Base-by-base conservation (phyloP, 495 filamentous ascomycete genomes). In the Lophiostoma macrostomum region DNA sequence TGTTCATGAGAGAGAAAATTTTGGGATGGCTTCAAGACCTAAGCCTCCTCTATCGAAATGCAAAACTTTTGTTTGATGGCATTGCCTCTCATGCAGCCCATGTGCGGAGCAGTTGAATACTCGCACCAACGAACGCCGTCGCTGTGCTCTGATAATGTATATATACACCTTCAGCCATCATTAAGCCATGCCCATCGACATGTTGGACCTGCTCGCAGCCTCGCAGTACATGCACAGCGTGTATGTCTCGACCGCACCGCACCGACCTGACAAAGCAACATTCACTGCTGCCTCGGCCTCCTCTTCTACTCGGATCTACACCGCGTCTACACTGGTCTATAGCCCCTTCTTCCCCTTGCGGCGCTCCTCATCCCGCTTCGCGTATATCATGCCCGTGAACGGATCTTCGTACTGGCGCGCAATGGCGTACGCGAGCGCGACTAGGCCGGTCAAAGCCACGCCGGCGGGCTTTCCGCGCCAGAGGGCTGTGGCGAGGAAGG, bases 371-470 rank as follows among this genome's bases (percentile, higher is more conserved):
- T 86, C 88, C 50, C 93, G 83, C 82, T 95, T 95, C 48, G 84
- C 86, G 70, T 97, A 98, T 58, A 98, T 98, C 55, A 80, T 87
- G 0, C 81, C 81, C 27, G 93, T 98, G 72, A 98, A 98, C n/a
- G 91, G 91, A 75, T 98, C 93, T 71, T 98, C 93, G 73, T 85
- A 97, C 63, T 75, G 74, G 63, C 96, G 78, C 44, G 93, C 93
- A 59, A 95, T 73, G 64, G 80, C 74, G 71, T 98, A 98, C 43
- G 87, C 76, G 22, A 84, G 67, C 60, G 86, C 80, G 20, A 97
- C 93, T 71, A 83, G 72, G 5, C 69, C 72, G 0, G 90, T 89
- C 68, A 97, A 67, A 40, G 89, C 67, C 31, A 96, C 56, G 4
- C 93, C 93, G 1, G 93, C 93, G 1, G 91, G 91, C 71, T 88